A percentile compares a stretch with the other conserved stretches of the same genome.
Conservation (phyloP, 2,329 filamentous ascomycete genomes). For the Fusarium caatingaense region DNA sequence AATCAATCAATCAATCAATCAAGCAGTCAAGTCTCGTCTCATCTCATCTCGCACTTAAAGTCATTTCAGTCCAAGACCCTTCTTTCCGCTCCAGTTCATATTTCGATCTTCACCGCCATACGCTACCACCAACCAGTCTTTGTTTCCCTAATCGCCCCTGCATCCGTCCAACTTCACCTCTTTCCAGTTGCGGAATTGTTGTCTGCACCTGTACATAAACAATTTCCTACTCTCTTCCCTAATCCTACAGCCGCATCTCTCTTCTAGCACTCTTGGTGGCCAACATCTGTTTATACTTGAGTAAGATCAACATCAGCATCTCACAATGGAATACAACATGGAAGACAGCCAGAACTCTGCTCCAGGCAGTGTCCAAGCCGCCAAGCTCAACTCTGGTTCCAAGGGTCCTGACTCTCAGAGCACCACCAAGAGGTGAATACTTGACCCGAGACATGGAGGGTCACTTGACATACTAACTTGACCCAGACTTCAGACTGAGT, state of each 20-base stretch:
- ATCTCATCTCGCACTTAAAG: conserved; percentile 22
- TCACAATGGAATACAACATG: conserved; percentile 58
- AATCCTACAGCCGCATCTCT: conserved; percentile 6
- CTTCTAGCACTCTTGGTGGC: conserved; percentile 18
- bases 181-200: conserved; percentile 41
- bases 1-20: conserved; percentile 14
- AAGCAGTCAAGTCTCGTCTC: conserved; percentile 21
- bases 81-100: conserved; percentile 6
- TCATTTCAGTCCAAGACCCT: conserved; percentile 3
- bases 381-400: conserved; percentile 69
- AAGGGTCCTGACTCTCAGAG: conserved; percentile 75
- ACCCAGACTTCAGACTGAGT: conserved; percentile 88
- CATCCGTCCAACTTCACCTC: conserved; percentile 31
- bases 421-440: conserved; percentile 78
- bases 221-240: conserved; percentile 12
- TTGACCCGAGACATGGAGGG: conserved; percentile 1
- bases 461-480: conserved; percentile 17
- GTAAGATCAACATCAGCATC: conserved; percentile 19
- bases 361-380: conserved; percentile 69
- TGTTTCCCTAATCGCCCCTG: conserved; percentile 22
- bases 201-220: conserved; percentile 30
- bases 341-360: conserved; percentile 74
- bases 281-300: conserved; percentile 12
- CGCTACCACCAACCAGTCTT: conserved; percentile 16
- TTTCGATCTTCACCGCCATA: conserved; percentile 5